Conservation (phyloP, 345 rosid genomes). For the Brassica carinata region DNA sequence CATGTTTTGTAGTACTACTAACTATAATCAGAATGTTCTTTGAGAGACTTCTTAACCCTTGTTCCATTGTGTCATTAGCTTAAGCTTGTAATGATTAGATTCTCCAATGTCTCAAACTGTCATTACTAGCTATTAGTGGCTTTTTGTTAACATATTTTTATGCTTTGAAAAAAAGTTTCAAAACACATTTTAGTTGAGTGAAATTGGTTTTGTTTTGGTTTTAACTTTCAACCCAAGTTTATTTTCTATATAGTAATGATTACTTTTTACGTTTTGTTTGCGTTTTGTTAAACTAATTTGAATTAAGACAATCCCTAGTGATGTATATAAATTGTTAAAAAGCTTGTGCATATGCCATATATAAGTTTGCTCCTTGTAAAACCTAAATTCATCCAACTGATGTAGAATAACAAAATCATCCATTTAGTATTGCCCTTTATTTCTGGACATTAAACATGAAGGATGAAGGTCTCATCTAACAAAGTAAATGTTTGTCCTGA, state of each 20-base stretch:
- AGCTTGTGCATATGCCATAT: background rate
- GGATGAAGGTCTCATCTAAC: background rate
- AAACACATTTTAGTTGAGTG: background rate
- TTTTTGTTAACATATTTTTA: background rate
- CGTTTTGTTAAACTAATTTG: background rate
- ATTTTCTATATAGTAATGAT: background rate
- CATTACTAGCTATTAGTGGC: conserved; percentile 6
- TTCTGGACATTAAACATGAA: background rate
- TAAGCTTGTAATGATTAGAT: conserved; percentile 36
- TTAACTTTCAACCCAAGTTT: background rate
- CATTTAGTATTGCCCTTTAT: background rate
- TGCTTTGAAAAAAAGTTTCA: background rate
- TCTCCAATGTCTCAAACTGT: conserved; percentile 18
- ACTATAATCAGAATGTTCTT: conserved; percentile 42
- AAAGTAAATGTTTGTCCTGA: background rate
- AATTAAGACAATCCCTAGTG: background rate
- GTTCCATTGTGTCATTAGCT: conserved; percentile 27
- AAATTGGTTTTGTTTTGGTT: background rate
- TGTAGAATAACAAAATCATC: background rate
- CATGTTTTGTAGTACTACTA: conserved; percentile 9
- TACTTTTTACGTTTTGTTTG: background rate
- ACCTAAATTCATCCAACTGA: background rate
- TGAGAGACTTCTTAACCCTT: conserved; percentile 32
- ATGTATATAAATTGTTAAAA: background rate
- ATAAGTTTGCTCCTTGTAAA: background rate